A percentile compares a stretch with the other conserved stretches of the same genome.
Conservation (phyloP, 208 protist species). For the Herpetomonas tarakana region DNA sequence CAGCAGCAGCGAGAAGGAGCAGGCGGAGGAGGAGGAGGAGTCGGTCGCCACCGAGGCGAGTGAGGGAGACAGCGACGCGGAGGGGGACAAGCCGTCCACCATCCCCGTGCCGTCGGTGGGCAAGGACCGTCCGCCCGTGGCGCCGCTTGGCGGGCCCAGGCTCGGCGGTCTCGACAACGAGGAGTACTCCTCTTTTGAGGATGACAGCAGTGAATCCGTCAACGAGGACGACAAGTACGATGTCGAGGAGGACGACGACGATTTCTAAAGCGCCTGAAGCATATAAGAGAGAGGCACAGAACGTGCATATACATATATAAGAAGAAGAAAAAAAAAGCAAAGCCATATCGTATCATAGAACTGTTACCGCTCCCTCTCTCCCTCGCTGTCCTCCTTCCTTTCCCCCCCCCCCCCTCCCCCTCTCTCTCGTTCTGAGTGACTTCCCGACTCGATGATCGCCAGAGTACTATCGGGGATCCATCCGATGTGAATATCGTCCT, state of each 20-base stretch:
- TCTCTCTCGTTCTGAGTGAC: too few relatives aligned
- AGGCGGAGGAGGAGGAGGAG: not conserved
- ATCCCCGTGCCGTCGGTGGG: conserved; percentile 7
- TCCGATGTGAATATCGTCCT: too few relatives aligned
- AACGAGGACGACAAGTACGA: conserved; percentile 57
- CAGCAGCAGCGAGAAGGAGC: not conserved
- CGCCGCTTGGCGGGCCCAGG: conserved; percentile 9
- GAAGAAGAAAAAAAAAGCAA: conserved; percentile 6
- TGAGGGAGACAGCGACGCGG: conserved; percentile 3
- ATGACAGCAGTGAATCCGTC: conserved; percentile 36
- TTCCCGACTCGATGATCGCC: too few relatives aligned
- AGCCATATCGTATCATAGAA: too few relatives aligned
- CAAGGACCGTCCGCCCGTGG: conserved; percentile 1
- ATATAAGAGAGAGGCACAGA: not conserved
- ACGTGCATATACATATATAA: too few relatives aligned
- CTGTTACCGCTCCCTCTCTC: too few relatives aligned
- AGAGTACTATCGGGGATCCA: too few relatives aligned
- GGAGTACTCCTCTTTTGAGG: conserved; percentile 82
- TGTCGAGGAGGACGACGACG: conserved; percentile 81
- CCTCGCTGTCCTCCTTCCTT: too few relatives aligned
- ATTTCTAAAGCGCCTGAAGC: conserved; percentile 47
- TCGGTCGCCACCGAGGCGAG: not conserved
- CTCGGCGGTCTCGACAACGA: conserved; percentile 39
- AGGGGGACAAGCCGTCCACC: conserved; percentile 6
- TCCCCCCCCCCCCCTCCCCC: too few relatives aligned